Evolutionary conservation across 192 early-diverging fungal species (phyloP), one percentile per base, ranked within the genome.

Genomic region (Coemansia sp.): DNA sequence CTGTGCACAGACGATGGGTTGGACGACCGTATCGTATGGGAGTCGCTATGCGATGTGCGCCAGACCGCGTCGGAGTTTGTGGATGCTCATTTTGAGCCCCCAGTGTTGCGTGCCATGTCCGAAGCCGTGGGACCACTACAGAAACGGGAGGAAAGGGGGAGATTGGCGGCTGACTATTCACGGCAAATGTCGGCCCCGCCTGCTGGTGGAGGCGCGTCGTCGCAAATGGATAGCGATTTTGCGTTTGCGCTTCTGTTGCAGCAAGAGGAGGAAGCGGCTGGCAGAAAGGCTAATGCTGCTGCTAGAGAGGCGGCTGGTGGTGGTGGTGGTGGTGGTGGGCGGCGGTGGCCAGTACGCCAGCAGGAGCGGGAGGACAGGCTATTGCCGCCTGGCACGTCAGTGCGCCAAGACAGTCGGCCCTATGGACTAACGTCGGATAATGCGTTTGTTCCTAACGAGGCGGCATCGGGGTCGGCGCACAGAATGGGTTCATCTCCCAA

Each of bases 1-100:
- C 76, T 93, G 23, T 88, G 90, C 41, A 91, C 91, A 9, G 91
- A 93, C 55, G 83, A 87, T 14, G 87, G 79, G 25, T 70, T 90
- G 61, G 88, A 91, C 58, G 45, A 72, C 3, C 76, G 85, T 0
- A 74, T 91, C 9, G 89, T 91, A 3, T 93, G 91, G 91, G 90
- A 93, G 73, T 86, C 85, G 0, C 71, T 93, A 22, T 50, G 69
- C 4, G 87, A 89, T 66, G 84, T 92, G 0, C 83, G 87, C 52
- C 89, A 90, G 73, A 68, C 76, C 3, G 60, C 81, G 15, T 85
- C 88, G 2, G 71, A 80, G 58, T 92, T 92, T 49, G 63, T 87
- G 15, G 86, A 89, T 53, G 83, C 86, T 32, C 52, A 70, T 33
- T 91, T 92, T 60, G 23, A 38, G 4, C 59, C 62, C 17, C 36